Percentiles rank a stretch among this genome's conserved stretches.
phyloP scores from a whole-genome alignment of 441 rosid species.

The Pelargonium cotyledonis region DNA sequence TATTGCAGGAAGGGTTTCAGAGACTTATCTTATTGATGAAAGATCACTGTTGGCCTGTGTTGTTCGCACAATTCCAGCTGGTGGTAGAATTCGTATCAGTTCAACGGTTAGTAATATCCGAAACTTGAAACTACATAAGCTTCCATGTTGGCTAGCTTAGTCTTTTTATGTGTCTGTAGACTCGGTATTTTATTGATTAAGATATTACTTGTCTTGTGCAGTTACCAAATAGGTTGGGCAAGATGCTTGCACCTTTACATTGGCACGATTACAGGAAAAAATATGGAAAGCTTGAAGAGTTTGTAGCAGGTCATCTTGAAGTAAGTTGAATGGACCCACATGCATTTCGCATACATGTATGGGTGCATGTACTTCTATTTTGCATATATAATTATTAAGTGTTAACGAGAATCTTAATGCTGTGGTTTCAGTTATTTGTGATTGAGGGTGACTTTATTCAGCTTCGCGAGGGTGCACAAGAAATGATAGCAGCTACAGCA shows the following conservation, averaged over 20 bases:
- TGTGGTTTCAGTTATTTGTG: conserved; percentile 60
- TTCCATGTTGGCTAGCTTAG: neutral
- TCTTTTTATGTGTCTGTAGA: neutral
- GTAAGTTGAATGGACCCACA: conserved; percentile 29
- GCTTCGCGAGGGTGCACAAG: conserved; percentile 91
- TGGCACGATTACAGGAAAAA: conserved; percentile 94
- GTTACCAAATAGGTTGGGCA: conserved; percentile 90
- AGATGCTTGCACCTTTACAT: conserved; percentile 93
- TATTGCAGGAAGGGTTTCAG: conserved; percentile 38
- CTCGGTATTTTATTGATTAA: neutral
- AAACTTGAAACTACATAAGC: conserved; percentile 1
- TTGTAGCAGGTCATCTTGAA: conserved; percentile 75
- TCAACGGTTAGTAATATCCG: conserved; percentile 57
- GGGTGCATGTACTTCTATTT: neutral
- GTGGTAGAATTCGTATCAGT: conserved; percentile 79
- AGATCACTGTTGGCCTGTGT: conserved; percentile 82
- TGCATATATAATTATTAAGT: neutral
- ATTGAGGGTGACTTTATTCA: conserved; percentile 80
- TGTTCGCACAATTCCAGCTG: conserved; percentile 91
- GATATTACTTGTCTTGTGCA: conserved; percentile 25
- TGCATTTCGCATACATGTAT: too few species aligned
- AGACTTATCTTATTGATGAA: conserved; percentile 69
- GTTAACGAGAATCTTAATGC: conserved; percentile 11
- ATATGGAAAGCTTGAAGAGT: conserved; percentile 95
- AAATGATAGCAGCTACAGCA: conserved; percentile 83